Evolutionary conservation across 768 basidiomycete genomes (phyloP), one percentile per base, ranked within the genome.

Genomic region (Panaeolus papilionaceus): DNA sequence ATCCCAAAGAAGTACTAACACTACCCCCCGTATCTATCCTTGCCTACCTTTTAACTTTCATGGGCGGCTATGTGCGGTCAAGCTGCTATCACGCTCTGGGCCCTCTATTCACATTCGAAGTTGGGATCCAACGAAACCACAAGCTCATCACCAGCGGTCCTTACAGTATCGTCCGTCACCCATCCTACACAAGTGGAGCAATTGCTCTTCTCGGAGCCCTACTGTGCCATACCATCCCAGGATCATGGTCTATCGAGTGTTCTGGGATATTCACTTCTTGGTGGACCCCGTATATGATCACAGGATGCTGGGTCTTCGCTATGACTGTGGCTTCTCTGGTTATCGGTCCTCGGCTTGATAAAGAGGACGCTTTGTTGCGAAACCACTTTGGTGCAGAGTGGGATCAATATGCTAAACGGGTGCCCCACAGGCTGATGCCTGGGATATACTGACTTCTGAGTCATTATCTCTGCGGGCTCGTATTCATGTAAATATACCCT

Each of bases 41-140:
- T 47, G 42, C 64, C 37, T 64, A 38, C 28, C 0, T 51, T 8
- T 3, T 51, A 18, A 51, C 47, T 23, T 49, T 64, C 20, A 2
- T 47, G 6, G 64, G 64, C 20, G 64, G 63, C 4, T 38, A 49
- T 12, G 45, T 51, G 37, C 64, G 64, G 28, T 28, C 37, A 16
- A 26, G 28, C 12, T 64, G 44, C 37, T 64, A 64, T n/a, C 20
- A 18, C 8, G 45, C 45, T n/a, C 26, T 64, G 11, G 64, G 64
- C 11, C 45, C 45, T n/a, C n/a, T 49, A 23, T 64, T 64, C 49
- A 64, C 64, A 0, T 64, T 64, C 49, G 64, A 64, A 64, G 45
- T 64, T n/a, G 64, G 45, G 28, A 64, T 64, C 51, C 64, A 37
- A 9, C 28, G 18, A 28, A 51, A 64, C 42, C 64, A 64, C 37